A percentile compares a stretch with the other conserved stretches of the same genome.
Evolutionary conservation across 176 grass and related monocot species (phyloP).

Genomic region (Hsuehochloa calcarea): DNA sequence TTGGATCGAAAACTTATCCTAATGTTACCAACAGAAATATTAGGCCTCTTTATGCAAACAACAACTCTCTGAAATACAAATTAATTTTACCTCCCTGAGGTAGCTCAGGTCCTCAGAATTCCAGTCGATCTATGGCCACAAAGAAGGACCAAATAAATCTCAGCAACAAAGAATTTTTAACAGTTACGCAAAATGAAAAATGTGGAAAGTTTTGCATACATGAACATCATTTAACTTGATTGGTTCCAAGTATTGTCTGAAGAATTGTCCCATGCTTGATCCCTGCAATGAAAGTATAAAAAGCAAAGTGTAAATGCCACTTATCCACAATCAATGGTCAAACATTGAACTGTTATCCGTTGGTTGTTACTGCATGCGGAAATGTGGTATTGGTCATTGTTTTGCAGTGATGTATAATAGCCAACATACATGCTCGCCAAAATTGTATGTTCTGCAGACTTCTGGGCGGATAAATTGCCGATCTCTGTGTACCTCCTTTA

Average conservation of each 20-base stretch:
- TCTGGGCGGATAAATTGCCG: conserved; percentile 93
- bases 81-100: conserved; percentile 72
- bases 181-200: conserved; percentile 1
- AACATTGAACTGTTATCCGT: background rate
- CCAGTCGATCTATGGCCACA: conserved; percentile 76
- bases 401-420: conserved; percentile 12
- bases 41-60: conserved; percentile 12
- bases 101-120: conserved; percentile 81
- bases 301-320: conserved; percentile 24
- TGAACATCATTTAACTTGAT: conserved; percentile 92
- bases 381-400: background rate
- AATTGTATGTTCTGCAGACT: conserved; percentile 98
- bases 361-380: background rate
- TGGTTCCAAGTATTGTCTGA: conserved; percentile 72
- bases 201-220: conserved; percentile 43
- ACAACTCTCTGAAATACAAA: conserved; percentile 9
- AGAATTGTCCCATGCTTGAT: conserved; percentile 95
- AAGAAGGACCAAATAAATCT: conserved; percentile 30
- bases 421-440: conserved; percentile 85
- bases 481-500: conserved; percentile 87
- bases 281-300: conserved; percentile 57
- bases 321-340: background rate
- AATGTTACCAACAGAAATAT: conserved; percentile 27
- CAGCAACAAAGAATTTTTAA: conserved; percentile 4
- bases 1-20: conserved; percentile 67